phyloP scores from a whole-genome alignment of 768 basidiomycete genomes.

The Hypholoma fasciculare region DNA sequence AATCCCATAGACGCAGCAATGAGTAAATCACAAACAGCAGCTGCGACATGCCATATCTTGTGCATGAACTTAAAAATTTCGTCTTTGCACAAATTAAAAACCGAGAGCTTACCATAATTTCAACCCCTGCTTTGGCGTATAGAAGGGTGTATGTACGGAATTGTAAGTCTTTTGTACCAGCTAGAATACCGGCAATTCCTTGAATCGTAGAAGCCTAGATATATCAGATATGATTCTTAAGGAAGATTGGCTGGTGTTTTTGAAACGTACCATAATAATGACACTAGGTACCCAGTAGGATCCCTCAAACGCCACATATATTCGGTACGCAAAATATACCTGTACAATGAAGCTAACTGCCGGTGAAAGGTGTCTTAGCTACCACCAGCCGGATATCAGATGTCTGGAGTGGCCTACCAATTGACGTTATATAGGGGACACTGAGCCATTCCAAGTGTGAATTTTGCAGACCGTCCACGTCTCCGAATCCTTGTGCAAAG shows the following conservation, averaged over 20 bases:
- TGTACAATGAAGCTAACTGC: constrained; percentile 20
- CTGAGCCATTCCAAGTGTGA: constrained; percentile 18
- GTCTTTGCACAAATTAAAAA: background rate
- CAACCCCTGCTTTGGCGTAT: background rate
- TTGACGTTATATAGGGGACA: constrained; percentile 17
- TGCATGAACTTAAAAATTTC: background rate
- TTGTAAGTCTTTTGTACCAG: background rate
- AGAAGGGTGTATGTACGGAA: background rate
- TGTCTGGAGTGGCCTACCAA: constrained; percentile 6
- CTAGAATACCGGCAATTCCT: background rate
- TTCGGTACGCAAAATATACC: constrained; percentile 24
- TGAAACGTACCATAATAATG: constrained; percentile 6
- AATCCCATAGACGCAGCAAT: constrained; percentile 21
- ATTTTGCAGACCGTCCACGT: constrained; percentile 10
- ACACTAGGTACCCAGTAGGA: constrained; percentile 6
- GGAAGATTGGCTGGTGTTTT: background rate
- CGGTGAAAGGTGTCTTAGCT: background rate
- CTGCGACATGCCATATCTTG: constrained; percentile 22
- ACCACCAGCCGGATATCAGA: background rate
- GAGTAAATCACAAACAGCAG: constrained; percentile 20
- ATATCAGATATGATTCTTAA: background rate
- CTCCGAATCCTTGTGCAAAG: constrained; percentile 18
- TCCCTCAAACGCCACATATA: constrained; percentile 16
- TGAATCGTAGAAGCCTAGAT: background rate
- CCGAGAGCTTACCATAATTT: background rate